These are phyloP conservation scores for Strombidium stylifer DNA, from an alignment of 73 alveolate genomes.

Conservation along the genomic window DNA sequence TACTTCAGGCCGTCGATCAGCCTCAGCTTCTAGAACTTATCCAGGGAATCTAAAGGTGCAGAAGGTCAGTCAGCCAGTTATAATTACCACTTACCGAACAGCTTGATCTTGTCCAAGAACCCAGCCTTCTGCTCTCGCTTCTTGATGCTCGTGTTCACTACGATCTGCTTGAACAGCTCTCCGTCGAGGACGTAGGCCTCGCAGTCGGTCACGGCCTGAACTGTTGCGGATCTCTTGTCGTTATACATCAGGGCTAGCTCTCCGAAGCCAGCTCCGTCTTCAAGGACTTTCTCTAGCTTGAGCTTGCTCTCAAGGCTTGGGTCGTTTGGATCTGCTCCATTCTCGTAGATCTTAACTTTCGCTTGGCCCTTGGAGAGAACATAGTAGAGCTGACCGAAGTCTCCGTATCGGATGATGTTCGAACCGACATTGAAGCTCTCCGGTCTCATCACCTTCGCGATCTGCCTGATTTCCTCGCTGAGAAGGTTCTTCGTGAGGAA, in stretches of 20 bases:
- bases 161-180: slow-evolving; percentile 81
- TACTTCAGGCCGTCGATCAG: slow-evolving; percentile 56
- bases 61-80: too few species aligned
- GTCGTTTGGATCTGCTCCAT: slow-evolving; percentile 21
- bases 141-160: slow-evolving; percentile 68
- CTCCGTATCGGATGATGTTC: slow-evolving; percentile 32
- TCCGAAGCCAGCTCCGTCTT: slow-evolving; percentile 91
- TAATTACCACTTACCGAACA: too few species aligned
- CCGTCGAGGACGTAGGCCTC: slow-evolving; percentile 87
- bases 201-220: slow-evolving; percentile 77
- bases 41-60: slow-evolving; percentile 33
- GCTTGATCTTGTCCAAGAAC: slow-evolving; percentile 41
- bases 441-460: slow-evolving; percentile 17
- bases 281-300: not conserved
- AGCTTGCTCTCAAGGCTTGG: slow-evolving; percentile 16
- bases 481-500: slow-evolving; percentile 35
- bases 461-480: not conserved
- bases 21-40: slow-evolving; percentile 45
- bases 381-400: slow-evolving; percentile 38
- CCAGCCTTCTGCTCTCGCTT: slow-evolving; percentile 63
- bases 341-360: slow-evolving; percentile 30
- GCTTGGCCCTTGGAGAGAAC: slow-evolving; percentile 33
- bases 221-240: slow-evolving; percentile 91
- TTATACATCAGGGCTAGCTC: slow-evolving; percentile 93
- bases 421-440: slow-evolving; percentile 3